Conservation (phyloP, 805 yeast genomes). For the Lipomyces mesembrius region DNA sequence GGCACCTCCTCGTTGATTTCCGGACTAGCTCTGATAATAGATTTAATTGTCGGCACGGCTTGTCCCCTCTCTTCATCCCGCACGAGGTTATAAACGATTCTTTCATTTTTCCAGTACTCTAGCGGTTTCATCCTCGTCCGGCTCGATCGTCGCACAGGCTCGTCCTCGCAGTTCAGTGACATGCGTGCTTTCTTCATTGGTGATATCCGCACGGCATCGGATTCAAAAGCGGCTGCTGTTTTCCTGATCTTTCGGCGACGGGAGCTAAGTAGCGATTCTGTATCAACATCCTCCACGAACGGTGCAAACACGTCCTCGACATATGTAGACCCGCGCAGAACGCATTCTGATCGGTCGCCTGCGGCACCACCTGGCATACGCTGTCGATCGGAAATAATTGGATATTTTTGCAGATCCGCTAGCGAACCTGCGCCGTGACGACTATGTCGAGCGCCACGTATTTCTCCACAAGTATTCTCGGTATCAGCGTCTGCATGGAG, state of each 20-base stretch:
- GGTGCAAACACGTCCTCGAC: not conserved
- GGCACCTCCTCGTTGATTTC: not conserved
- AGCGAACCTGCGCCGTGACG: not conserved
- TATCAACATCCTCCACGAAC: not conserved
- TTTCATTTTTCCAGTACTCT: slow-evolving; percentile 83
- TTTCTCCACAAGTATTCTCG: not conserved
- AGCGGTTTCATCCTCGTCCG: slow-evolving; percentile 54
- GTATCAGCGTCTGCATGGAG: not conserved
- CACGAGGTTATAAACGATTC: slow-evolving; percentile 59
- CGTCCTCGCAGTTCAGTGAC: not conserved
- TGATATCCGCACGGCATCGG: not conserved
- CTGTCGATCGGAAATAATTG: not conserved
- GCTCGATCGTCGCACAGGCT: slow-evolving; percentile 1
- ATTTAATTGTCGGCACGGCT: slow-evolving; percentile 39
- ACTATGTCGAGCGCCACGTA: not conserved
- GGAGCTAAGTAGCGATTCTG: not conserved
- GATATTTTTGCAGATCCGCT: not conserved
- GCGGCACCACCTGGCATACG: not conserved
- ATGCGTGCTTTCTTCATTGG: not conserved
- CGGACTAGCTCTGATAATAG: slow-evolving; percentile 29
- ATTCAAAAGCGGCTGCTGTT: not conserved
- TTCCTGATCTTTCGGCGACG: not conserved
- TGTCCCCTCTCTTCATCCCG: slow-evolving; percentile 19
- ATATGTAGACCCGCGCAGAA: not conserved
- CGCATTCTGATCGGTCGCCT: not conserved